Evolutionary conservation across 805 yeast genomes (phyloP).

Genomic region (Yamadazyma laniorum): DNA sequence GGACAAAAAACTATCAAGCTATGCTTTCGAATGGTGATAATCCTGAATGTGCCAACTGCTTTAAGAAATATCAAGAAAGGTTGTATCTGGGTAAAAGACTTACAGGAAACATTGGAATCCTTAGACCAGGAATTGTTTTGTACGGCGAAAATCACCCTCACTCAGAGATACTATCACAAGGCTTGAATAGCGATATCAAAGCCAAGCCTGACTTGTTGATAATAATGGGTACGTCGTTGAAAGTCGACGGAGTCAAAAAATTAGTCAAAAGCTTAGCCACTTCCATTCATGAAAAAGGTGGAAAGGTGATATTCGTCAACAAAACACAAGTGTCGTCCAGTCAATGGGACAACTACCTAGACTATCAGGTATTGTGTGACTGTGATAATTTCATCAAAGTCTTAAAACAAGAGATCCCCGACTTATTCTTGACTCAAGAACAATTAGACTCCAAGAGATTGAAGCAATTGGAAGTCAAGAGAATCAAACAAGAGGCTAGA

Average conservation of each 20-base stretch:
- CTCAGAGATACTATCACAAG: constrained; percentile 73
- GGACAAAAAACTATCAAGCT: constrained; percentile 56
- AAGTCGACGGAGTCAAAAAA: constrained; percentile 84
- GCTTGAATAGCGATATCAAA: constrained; percentile 62
- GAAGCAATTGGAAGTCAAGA: constrained; percentile 14
- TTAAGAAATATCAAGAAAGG: constrained; percentile 53
- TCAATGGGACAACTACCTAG: constrained; percentile 71
- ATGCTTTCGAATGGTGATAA: constrained; percentile 58
- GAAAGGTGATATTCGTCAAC: constrained; percentile 75
- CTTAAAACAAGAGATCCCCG: constrained; percentile 54
- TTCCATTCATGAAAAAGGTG: constrained; percentile 74
- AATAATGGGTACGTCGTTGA: constrained; percentile 91
- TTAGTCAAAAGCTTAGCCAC: constrained; percentile 68
- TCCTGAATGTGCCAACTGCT: constrained; percentile 77
- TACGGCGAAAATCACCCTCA: constrained; percentile 95
- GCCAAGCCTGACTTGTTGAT: constrained; percentile 73
- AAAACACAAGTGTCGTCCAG: constrained; percentile 55
- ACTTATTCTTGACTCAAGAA: constrained; percentile 59
- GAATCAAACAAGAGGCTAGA: constrained; percentile 10
- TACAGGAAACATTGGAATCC: constrained; percentile 66
- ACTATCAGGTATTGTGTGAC: constrained; percentile 75
- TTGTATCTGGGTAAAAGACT: constrained; percentile 68
- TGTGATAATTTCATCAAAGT: constrained; percentile 78
- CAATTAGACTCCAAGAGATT: constrained; percentile 44
- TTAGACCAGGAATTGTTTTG: constrained; percentile 86